Percentiles rank a stretch among this genome's conserved stretches.
Conservation (phyloP, 2,329 filamentous ascomycete species). For the Verticillium tricorpus region DNA sequence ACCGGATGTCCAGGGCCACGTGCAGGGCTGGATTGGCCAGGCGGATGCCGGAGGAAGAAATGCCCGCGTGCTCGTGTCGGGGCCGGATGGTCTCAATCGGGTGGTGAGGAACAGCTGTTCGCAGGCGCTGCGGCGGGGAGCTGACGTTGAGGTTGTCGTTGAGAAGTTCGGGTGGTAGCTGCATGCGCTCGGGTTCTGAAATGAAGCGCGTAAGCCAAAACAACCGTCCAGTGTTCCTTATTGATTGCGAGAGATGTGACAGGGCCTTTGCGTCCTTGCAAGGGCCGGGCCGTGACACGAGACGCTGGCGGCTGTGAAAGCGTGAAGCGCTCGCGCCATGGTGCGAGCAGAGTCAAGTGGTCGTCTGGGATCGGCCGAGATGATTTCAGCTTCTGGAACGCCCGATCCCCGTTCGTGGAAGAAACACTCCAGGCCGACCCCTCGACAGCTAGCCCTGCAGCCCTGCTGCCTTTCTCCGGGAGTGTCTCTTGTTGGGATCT, state of each 20-base stretch:
- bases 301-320: not conserved
- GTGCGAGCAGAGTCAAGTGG: too few relatives aligned
- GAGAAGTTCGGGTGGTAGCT: conserved; percentile 65
- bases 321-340: not conserved
- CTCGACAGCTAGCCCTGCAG: not conserved
- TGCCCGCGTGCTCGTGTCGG: conserved; percentile 53
- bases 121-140: conserved; percentile 39
- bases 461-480: not conserved
- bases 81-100: conserved; percentile 58
- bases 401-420: not conserved
- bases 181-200: not conserved
- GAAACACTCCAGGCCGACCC: not conserved
- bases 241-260: not conserved
- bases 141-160: conserved; percentile 47
- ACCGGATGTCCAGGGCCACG: conserved; percentile 43
- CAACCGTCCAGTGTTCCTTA: not conserved
- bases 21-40: conserved; percentile 30
- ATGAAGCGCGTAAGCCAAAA: not conserved
- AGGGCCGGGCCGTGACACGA: not conserved
- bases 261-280: not conserved
- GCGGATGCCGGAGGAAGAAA: conserved; percentile 20
- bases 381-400: not conserved
- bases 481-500: not conserved
- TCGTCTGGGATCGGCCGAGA: not conserved
- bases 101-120: conserved; percentile 56